A percentile compares a stretch with the other conserved stretches of the same genome.
Conservation (phyloP, 148 eudicot species). For the Cornus controversa region DNA sequence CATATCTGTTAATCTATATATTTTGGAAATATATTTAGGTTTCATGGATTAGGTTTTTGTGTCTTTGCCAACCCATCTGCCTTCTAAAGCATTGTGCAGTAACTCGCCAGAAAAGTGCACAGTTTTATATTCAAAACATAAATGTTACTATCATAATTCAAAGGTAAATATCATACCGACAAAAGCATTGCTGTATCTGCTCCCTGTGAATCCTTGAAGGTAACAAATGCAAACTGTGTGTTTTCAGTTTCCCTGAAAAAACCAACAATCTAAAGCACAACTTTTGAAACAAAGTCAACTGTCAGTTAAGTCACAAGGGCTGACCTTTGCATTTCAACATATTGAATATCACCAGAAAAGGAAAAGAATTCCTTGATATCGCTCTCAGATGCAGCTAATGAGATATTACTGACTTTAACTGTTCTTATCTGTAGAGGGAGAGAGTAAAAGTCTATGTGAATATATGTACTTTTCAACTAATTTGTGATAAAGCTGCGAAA, state of each 20-base stretch:
- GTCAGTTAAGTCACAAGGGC: background rate
- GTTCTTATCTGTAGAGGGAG: constrained; percentile 38
- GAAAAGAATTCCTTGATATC: constrained; percentile 49
- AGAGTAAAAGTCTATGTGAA: background rate
- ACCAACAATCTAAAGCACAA: background rate
- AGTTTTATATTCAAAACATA: background rate
- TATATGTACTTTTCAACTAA: background rate
- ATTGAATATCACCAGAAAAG: constrained; percentile 45
- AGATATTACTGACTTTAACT: constrained; percentile 40
- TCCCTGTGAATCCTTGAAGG: constrained; percentile 53
- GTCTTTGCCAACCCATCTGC: background rate
- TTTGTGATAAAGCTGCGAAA: background rate
- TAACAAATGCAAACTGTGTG: constrained; percentile 42
- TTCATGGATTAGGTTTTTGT: background rate
- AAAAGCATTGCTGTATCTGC: constrained; percentile 54
- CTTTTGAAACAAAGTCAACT: background rate
- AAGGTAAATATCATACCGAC: constrained; percentile 26
- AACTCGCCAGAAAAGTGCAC: background rate
- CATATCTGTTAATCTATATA: no score
- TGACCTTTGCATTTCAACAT: constrained; percentile 48
- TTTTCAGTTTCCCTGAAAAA: constrained; percentile 40
- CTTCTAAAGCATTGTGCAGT: background rate
- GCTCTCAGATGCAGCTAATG: constrained; percentile 23
- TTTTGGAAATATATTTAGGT: background rate
- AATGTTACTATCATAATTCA: background rate